phyloP scores from a whole-genome alignment of 208 protist species.

The Blastocrithidia nonstop region DNA sequence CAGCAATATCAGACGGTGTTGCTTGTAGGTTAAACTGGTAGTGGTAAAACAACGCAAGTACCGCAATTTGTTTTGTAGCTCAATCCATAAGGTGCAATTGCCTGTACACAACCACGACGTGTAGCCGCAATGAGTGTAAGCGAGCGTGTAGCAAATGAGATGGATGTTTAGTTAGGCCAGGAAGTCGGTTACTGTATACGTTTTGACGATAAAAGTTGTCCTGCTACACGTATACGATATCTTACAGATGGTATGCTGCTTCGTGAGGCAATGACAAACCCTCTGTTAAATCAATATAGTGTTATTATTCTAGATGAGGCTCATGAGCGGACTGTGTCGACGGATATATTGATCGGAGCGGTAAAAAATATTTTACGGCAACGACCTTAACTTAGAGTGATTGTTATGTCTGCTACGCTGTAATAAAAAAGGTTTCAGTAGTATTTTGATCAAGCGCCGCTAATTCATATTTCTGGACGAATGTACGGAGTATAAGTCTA shows the following conservation, averaged over 20 bases:
- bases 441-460: conserved; percentile 94
- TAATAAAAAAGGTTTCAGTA: conserved; percentile 94
- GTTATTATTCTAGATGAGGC: conserved; percentile 99
- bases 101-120: conserved; percentile 96
- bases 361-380: conserved; percentile 85
- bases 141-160: conserved; percentile 96
- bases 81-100: conserved; percentile 48
- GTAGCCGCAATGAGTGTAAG: conserved; percentile 97
- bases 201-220: conserved; percentile 94
- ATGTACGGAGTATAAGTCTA: conserved; percentile 89
- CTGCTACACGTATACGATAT: conserved; percentile 94
- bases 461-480: conserved; percentile 96
- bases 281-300: conserved; percentile 82
- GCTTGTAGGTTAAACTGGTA: conserved; percentile 89
- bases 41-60: conserved; percentile 92
- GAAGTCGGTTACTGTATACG: conserved; percentile 98
- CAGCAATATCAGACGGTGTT: conserved; percentile 79
- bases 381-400: conserved; percentile 86
- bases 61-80: conserved; percentile 90
- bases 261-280: conserved; percentile 92
- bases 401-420: conserved; percentile 96
- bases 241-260: conserved; percentile 98
- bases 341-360: conserved; percentile 97
- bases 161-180: conserved; percentile 90
- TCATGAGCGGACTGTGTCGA: conserved; percentile 97